phyloP scores from a whole-genome alignment of 2,329 filamentous ascomycete species.

The Pseudopithomyces chartarum region DNA sequence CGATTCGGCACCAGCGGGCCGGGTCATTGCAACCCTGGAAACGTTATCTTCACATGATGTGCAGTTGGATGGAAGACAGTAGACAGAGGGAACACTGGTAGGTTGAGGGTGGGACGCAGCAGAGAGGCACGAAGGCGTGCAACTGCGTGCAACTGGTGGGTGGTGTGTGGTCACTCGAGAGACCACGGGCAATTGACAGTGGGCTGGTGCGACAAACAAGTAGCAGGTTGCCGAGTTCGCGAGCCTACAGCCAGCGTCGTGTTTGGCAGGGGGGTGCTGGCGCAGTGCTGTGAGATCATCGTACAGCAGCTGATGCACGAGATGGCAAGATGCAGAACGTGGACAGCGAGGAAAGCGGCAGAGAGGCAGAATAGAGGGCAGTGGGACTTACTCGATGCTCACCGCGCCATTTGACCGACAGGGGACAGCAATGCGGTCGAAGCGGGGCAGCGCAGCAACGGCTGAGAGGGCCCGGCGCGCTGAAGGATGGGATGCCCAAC shows the following conservation, averaged over 20 bases:
- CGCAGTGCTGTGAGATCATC: conserved; percentile 15
- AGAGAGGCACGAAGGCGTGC: no score
- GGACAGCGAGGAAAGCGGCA: background rate
- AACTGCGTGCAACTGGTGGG: no score
- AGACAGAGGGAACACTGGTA: no score
- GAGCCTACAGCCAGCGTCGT: background rate
- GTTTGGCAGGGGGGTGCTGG: background rate
- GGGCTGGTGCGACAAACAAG: background rate
- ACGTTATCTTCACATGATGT: background rate
- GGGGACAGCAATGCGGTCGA: conserved; percentile 41
- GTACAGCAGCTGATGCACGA: conserved; percentile 10
- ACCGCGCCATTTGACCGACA: conserved; percentile 51
- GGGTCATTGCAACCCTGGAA: background rate
- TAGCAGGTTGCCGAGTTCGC: background rate
- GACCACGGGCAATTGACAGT: background rate
- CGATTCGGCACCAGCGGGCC: background rate
- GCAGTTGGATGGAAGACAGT: no score
- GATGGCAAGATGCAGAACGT: background rate
- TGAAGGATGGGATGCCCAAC: background rate
- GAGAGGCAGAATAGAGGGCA: background rate
- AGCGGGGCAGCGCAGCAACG: conserved; percentile 22
- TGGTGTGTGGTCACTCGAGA: no score
- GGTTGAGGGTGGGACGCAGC: no score
- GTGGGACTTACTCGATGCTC: conserved; percentile 45
- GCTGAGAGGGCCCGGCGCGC: conserved; percentile 25